Percentiles rank a stretch among this genome's conserved stretches.
Conservation (phyloP, 495 filamentous ascomycete genomes). For the Durotheca rogersii region DNA sequence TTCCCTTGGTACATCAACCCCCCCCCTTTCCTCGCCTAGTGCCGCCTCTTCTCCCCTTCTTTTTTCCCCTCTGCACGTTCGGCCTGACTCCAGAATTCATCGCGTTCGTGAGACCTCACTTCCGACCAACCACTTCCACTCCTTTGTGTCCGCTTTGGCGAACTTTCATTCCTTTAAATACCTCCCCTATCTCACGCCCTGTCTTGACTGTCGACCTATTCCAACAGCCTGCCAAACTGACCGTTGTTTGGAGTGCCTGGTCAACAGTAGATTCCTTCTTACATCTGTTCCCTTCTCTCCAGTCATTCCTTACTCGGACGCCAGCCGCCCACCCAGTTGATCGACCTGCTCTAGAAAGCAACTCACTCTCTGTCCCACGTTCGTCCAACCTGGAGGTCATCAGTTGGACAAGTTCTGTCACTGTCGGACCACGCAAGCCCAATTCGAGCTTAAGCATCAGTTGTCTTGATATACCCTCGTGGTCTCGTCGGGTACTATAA, state of each 20-base stretch:
- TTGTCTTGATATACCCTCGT: constrained; percentile 11
- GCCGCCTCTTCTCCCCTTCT: constrained; percentile 28
- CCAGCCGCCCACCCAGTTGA: constrained; percentile 33
- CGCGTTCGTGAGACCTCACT: constrained; percentile 30
- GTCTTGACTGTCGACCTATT: constrained; percentile 13
- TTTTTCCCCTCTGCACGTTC: constrained; percentile 34
- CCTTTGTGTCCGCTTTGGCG: constrained; percentile 30
- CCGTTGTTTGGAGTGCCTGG: constrained; percentile 11
- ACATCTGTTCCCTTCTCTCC: constrained; percentile 24
- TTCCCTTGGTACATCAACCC: constrained; percentile 37
- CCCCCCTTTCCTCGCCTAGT: constrained; percentile 31
- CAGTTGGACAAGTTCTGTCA: constrained; percentile 27
- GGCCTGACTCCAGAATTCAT: constrained; percentile 29
- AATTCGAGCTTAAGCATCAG: background rate
- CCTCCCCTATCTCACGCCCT: constrained; percentile 24
- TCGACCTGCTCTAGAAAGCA: constrained; percentile 31
- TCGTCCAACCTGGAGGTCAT: constrained; percentile 18
- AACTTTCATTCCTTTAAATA: constrained; percentile 46
- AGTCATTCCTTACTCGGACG: constrained; percentile 42
- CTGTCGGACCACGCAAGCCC: constrained; percentile 36
- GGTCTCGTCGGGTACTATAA: constrained; percentile 16
- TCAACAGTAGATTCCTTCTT: constrained; percentile 30
- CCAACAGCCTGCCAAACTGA: constrained; percentile 9
- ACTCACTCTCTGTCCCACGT: constrained; percentile 13
- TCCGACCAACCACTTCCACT: constrained; percentile 34